These are phyloP conservation scores for Leishmania mexicana DNA, from an alignment of 208 protist genomes.

Conservation along the genomic window DNA sequence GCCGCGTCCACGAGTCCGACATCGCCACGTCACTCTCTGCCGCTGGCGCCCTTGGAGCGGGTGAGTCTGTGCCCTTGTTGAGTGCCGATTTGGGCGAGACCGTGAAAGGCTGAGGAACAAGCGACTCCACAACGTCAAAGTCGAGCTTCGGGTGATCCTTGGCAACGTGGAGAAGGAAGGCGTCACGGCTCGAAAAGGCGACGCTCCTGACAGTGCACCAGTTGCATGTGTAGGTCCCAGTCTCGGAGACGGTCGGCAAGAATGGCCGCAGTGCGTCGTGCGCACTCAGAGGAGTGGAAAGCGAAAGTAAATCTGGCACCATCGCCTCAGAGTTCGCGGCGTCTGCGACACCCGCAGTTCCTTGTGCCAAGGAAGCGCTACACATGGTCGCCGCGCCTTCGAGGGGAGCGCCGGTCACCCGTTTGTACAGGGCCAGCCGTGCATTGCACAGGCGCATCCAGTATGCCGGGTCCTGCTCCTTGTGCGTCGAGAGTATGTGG, in stretches of 20 bases:
- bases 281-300: background rate
- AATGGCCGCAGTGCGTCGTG: background rate
- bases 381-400: constrained; percentile 13
- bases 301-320: background rate
- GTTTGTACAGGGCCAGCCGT: constrained; percentile 68
- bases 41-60: background rate
- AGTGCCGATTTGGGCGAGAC: background rate
- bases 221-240: constrained; percentile 80
- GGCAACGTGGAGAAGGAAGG: constrained; percentile 79
- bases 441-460: constrained; percentile 59
- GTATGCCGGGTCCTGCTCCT: constrained; percentile 47
- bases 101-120: constrained; percentile 36
- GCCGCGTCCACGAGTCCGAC: background rate
- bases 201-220: constrained; percentile 60
- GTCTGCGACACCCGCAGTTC: background rate
- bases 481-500: constrained; percentile 70
- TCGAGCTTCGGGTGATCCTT: constrained; percentile 72
- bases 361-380: background rate
- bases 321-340: background rate
- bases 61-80: background rate
- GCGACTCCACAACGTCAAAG: constrained; percentile 68
- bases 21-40: background rate
- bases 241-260: constrained; percentile 62
- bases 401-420: constrained; percentile 59
- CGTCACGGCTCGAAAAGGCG: constrained; percentile 69